These are phyloP conservation scores for Alopecurus myosuroides DNA, from an alignment of 176 grass and related monocot genomes.

Conservation along the genomic window DNA sequence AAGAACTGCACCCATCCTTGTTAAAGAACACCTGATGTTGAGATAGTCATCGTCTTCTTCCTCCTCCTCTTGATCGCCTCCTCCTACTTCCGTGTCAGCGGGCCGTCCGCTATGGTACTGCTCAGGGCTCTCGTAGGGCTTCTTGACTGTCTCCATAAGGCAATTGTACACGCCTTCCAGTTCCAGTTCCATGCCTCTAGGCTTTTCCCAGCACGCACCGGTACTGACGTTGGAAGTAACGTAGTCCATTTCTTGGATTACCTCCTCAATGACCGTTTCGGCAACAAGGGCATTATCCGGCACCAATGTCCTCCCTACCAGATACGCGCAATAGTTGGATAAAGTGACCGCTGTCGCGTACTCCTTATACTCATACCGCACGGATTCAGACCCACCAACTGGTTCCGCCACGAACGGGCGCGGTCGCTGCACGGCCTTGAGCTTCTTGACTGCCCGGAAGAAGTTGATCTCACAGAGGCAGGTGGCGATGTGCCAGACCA, in stretches of 20 bases:
- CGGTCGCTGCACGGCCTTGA: fast-evolving
- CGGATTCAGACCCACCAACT: not conserved
- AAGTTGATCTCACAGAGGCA: not conserved
- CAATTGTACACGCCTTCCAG: not conserved
- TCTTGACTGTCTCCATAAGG: not conserved
- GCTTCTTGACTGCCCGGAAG: not conserved
- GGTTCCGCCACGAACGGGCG: not conserved
- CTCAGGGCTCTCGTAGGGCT: not conserved
- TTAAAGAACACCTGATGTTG: too few relatives aligned
- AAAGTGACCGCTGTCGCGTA: not conserved
- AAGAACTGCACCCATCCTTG: too few relatives aligned
- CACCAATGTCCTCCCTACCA: not conserved
- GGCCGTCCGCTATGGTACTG: not conserved
- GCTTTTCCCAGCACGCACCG: too few relatives aligned
- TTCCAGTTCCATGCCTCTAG: too few relatives aligned
- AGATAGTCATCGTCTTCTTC: too few relatives aligned
- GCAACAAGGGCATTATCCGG: not conserved
- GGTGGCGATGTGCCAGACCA: slow-evolving; percentile 18
- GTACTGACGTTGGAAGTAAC: not conserved
- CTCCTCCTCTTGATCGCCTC: too few relatives aligned
- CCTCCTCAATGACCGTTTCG: not conserved
- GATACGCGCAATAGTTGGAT: slow-evolving; percentile 16
- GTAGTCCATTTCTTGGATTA: not conserved
- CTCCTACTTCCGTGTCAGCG: too few relatives aligned
- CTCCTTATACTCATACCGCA: not conserved